A percentile compares a stretch with the other conserved stretches of the same genome.
Conservation (phyloP, 2,329 filamentous ascomycete species). For the Botrytis elliptica region DNA sequence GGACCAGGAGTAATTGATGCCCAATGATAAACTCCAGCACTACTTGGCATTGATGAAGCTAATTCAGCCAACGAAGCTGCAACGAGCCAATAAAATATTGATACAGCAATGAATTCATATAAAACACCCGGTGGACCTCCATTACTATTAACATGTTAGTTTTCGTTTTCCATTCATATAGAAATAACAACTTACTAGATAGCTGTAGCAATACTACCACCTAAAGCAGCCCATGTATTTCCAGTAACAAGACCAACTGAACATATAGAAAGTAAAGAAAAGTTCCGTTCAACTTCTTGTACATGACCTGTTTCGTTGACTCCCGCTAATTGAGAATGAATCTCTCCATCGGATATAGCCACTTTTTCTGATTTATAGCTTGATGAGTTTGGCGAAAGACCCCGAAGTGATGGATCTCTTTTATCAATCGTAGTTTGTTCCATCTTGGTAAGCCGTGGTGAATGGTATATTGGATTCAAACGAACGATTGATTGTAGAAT, state of each 20-base stretch:
- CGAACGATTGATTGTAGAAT: background rate
- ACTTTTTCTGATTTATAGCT: constrained; percentile 24
- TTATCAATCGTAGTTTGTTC: background rate
- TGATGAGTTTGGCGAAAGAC: background rate
- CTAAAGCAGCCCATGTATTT: constrained; percentile 47
- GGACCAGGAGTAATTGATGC: constrained; percentile 49
- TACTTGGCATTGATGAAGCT: constrained; percentile 35
- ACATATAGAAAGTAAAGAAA: constrained; percentile 48
- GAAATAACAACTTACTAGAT: constrained; percentile 27
- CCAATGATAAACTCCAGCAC: constrained; percentile 51
- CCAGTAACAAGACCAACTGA: constrained; percentile 47
- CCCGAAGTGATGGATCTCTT: background rate
- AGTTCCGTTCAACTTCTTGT: constrained; percentile 51
- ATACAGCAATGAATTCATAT: constrained; percentile 58
- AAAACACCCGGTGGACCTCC: constrained; percentile 61
- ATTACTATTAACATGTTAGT: constrained; percentile 50
- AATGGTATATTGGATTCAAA: background rate
- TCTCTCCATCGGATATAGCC: constrained; percentile 14
- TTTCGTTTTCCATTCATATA: background rate
- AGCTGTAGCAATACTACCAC: constrained; percentile 45
- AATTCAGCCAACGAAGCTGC: constrained; percentile 48
- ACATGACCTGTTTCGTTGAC: constrained; percentile 52
- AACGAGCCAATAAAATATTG: constrained; percentile 51
- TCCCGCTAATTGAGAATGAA: constrained; percentile 22
- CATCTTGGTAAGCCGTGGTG: background rate